Base-by-base conservation (phyloP, 2,329 filamentous ascomycete species). In the Pseudohalonectria lignicola region DNA sequence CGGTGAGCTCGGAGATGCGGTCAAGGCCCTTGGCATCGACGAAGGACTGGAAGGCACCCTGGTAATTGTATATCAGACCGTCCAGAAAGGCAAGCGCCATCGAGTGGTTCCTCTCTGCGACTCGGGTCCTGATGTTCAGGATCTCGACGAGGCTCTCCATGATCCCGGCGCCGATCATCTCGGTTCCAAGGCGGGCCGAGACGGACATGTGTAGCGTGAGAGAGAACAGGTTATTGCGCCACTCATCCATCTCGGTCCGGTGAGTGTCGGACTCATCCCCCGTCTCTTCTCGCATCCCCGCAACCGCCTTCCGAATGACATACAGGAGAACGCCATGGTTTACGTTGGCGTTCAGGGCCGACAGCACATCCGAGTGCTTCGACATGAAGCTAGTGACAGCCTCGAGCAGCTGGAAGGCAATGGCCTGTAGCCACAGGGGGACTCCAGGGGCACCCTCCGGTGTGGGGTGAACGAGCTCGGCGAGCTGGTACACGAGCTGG, bases 261-360 rank as follows among this genome's bases (percentile, higher is more conserved):
- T 78, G 71, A 41, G 67, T 61, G 39, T 81, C 75, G 36, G 64
- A 55, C 35, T 66, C 64, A 42, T 77, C 69, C 15, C 65, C 65
- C 12, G 36, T 26, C 10, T 17, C 36, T 21, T 32, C 36, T 41
- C 71, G 77, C 63, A 98, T 81, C 45, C 87, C 84, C 15, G 82
- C 80, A 41, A 96, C 84, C 9, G 87, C 85, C 59, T 94, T 95
- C 40, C 90, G 77, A 36, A 94, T 82, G 47, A 95, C 75, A 52
- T 95, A 96, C 47, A 96, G 82, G 32, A 99, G 70, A 21, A 96
- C 82, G 12, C 92, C 93, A 50, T 98, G 93, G 50, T 94, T 96
- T 28, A 96, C 90, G 49, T 90, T 94, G 39, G 93, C 86, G 51
- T 87, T 94, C 31, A 99, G 66, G n/a, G 92, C 87, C 31, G 86